phyloP scores from a whole-genome alignment of 1,139 yeast species.

The Candida sanyaensis region DNA sequence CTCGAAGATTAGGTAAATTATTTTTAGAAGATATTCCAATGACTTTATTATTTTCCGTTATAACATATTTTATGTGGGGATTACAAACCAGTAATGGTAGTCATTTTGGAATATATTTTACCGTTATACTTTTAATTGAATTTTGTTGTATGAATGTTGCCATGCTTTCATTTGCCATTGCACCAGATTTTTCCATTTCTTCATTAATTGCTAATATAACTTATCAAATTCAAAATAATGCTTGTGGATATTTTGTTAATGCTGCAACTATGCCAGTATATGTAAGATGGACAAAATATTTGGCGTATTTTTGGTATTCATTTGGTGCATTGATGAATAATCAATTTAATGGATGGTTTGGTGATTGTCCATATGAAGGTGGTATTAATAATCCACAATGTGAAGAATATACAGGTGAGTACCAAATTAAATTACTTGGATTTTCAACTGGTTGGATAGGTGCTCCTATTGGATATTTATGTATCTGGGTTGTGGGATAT shows the following conservation, averaged over 20 bases:
- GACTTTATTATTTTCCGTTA: slow-evolving; percentile 56
- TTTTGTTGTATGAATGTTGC: slow-evolving; percentile 59
- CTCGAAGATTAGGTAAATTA: slow-evolving; percentile 68
- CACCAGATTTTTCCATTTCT: slow-evolving; percentile 67
- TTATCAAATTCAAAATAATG: slow-evolving; percentile 73
- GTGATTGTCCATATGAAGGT: slow-evolving; percentile 52
- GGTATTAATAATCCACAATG: slow-evolving; percentile 23
- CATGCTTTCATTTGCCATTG: slow-evolving; percentile 55
- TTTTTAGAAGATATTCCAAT: slow-evolving; percentile 71
- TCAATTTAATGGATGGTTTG: slow-evolving; percentile 61
- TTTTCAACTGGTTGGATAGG: slow-evolving; percentile 66
- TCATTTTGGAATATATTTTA: slow-evolving; percentile 64
- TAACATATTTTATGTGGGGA: slow-evolving; percentile 82
- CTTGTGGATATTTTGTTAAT: slow-evolving; percentile 81
- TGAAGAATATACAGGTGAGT: slow-evolving; percentile 52
- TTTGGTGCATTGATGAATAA: slow-evolving; percentile 70
- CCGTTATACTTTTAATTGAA: slow-evolving; percentile 57
- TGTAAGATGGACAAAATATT: slow-evolving; percentile 80
- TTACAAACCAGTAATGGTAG: slow-evolving; percentile 31
- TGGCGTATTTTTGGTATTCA: slow-evolving; percentile 76
- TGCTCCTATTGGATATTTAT: slow-evolving; percentile 60
- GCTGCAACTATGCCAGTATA: slow-evolving; percentile 79
- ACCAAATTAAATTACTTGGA: slow-evolving; percentile 59
- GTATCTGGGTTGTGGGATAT: slow-evolving; percentile 63
- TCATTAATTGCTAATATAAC: slow-evolving; percentile 63